Evolutionary conservation across 139 green algal genomes (phyloP), one percentile per base, ranked within the genome.

Genomic region (Chlamydomonas urium): DNA sequence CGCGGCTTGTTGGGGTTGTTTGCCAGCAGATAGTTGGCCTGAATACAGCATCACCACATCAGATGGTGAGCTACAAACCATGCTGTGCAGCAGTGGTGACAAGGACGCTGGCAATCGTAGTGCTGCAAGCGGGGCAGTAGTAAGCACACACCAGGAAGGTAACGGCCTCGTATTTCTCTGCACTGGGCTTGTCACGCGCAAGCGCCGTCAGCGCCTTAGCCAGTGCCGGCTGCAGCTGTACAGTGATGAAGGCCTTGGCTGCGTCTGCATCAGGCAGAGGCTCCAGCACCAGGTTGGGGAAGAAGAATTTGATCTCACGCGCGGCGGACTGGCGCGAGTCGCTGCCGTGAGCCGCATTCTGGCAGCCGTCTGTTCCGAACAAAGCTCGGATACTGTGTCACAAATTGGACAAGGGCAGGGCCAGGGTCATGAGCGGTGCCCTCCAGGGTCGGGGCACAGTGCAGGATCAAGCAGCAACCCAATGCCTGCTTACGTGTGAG

Each of bases 1-100:
- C 50, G 66, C 17, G 72, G 81, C 72, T 91, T 95, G 81, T 93
- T 93, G 47, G 88, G 90, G 80, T 95, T 95, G 87, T 95, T 90
- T 14, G 87, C 72, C 21, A 90, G 81, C 48, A 95, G 80, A 84
- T 86, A 95, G 24, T 83, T 24, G 5, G 84, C 87, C n/a, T n/a
- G n/a, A n/a, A n/a, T n/a, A n/a, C n/a, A n/a, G n/a, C n/a, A n/a
- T n/a, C n/a, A n/a, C n/a, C n/a, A n/a, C n/a, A n/a, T n/a, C n/a
- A n/a, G n/a, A n/a, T n/a, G n/a, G n/a, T n/a, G n/a, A n/a, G n/a
- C n/a, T n/a, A n/a, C n/a, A n/a, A n/a, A n/a, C n/a, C n/a, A n/a
- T n/a, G n/a, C n/a, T n/a, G n/a, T n/a, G n/a, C n/a, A n/a, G n/a
- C n/a, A n/a, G n/a, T n/a, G n/a, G n/a, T n/a, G n/a, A n/a, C n/a